Percentiles rank a stretch among this genome's conserved stretches.
Evolutionary conservation across 2,329 filamentous ascomycete genomes (phyloP).

Genomic region (Cercospora citrullina): DNA sequence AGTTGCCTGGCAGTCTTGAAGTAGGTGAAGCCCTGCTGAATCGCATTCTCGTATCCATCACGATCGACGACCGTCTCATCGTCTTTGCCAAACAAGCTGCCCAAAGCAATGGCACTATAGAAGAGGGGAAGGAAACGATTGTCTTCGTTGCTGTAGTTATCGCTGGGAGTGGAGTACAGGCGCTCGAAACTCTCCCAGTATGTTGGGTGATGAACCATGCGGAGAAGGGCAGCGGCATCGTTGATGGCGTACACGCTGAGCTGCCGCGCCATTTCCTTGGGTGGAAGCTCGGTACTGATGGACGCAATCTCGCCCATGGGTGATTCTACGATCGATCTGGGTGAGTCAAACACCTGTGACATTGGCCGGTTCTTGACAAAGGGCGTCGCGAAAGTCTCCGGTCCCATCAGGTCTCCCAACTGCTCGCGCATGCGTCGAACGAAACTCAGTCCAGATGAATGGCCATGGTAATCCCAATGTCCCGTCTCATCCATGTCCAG

Average conservation of each 20-base stretch:
- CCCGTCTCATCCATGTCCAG: constrained; percentile 89
- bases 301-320: constrained; percentile 56
- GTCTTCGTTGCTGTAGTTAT: constrained; percentile 49
- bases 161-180: constrained; percentile 67
- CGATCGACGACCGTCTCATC: constrained; percentile 40
- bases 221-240: constrained; percentile 63
- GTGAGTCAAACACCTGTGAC: constrained; percentile 67
- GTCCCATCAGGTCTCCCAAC: constrained; percentile 73
- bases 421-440: constrained; percentile 83
- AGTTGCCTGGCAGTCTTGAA: constrained; percentile 52
- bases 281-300: constrained; percentile 65
- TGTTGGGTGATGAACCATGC: constrained; percentile 76
- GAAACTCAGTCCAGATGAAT: constrained; percentile 88
- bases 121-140: constrained; percentile 51
- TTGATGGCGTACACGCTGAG: constrained; percentile 62
- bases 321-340: constrained; percentile 59
- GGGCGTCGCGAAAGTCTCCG: constrained; percentile 58
- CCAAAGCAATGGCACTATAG: constrained; percentile 51
- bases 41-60: constrained; percentile 48
- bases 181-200: constrained; percentile 77
- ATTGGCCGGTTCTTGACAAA: constrained; percentile 58
- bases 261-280: constrained; percentile 56
- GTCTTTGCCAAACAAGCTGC: constrained; percentile 49
- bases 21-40: constrained; percentile 53
- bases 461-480: constrained; percentile 92